Base-by-base conservation (phyloP, 495 filamentous ascomycete genomes). In the Usnea hakonensis region DNA sequence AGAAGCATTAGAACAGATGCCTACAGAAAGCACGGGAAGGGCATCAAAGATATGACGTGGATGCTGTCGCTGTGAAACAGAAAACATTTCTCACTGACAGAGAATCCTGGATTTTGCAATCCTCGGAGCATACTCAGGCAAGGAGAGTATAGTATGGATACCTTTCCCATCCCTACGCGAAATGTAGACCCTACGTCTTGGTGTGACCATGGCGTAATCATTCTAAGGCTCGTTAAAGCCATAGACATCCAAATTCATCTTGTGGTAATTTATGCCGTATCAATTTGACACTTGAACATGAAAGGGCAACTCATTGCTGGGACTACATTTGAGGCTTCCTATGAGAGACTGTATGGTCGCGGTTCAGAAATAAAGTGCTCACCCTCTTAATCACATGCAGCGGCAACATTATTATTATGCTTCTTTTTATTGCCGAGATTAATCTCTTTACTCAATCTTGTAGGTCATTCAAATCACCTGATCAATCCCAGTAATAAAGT, bases 1-100 rank as follows among this genome's bases (percentile, higher is more conserved):
- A 28, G 78, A 83, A 55, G 81, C 75, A 3, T 46, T 65, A 4
- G 48, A 48, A 19, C 54, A 55, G 36, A 16, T 26, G 35, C 35
- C 59, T 17, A 36, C 26, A 35, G 37, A 50, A 32, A 33, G 17
- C 21, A 23, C n/a, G 21, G 37, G 14, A 2, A 43, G 37, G 11
- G 23, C 19, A 0, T 54, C 46, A 21, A 61, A 55, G 6, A 61
- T 61, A 33, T 61, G 37, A 55, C 14, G 0, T 23, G 7, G 21
- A 32, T 4, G 33, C 38, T 1, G 26, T 38, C n/a, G 16, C 0
- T 23, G 8, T 26, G 9, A 46, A 46, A 46, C 9, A 2, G 43
- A 23, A 11, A 50, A 28, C 6, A 28, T 5, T 0, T 17, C 10
- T 46, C 21, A 4, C 3, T 26, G 30, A 5, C 14, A 26, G 6